These are phyloP conservation scores for Sphaerosporella brunnea DNA, from an alignment of 495 filamentous ascomycete species.

Conservation along the genomic window DNA sequence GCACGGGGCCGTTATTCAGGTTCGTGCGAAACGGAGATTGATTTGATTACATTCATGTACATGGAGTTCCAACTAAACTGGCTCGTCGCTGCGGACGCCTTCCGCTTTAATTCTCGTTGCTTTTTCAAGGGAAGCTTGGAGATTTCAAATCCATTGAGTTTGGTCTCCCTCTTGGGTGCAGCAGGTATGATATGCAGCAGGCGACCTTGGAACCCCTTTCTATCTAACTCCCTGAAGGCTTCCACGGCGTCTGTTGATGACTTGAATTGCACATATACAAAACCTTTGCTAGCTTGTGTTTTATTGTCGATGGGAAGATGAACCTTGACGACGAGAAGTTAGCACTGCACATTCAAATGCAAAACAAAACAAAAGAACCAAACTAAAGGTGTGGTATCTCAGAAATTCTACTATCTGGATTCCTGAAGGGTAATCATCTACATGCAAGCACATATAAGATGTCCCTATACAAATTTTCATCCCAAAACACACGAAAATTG, in stretches of 20 bases:
- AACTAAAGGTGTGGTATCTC: constrained; percentile 29
- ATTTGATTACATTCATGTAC: constrained; percentile 68
- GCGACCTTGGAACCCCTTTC: constrained; percentile 74
- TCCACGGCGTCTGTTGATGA: constrained; percentile 52
- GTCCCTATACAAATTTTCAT: constrained; percentile 99
- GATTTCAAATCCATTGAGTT: constrained; percentile 69
- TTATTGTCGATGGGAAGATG: constrained; percentile 57
- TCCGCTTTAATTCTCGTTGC: constrained; percentile 73
- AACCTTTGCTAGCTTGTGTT: constrained; percentile 57
- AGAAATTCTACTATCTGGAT: constrained; percentile 23
- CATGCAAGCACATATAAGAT: constrained; percentile 62
- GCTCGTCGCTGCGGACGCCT: constrained; percentile 51
- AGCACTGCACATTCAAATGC: too few species aligned
- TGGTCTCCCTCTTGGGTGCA: constrained; percentile 57
- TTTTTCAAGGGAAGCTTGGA: constrained; percentile 86
- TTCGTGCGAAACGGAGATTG: neutral
- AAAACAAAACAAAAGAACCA: too few species aligned
- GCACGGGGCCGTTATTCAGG: too few species aligned
- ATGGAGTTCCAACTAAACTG: constrained; percentile 94
- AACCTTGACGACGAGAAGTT: constrained; percentile 37
- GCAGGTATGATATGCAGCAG: constrained; percentile 77
- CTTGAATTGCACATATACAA: constrained; percentile 66
- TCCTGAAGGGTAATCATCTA: constrained; percentile 54
- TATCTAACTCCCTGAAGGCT: constrained; percentile 59
- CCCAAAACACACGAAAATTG: constrained; percentile 36